A percentile compares a stretch with the other conserved stretches of the same genome.
phyloP scores from a whole-genome alignment of 768 basidiomycete genomes.

The Auricularia cornea region DNA sequence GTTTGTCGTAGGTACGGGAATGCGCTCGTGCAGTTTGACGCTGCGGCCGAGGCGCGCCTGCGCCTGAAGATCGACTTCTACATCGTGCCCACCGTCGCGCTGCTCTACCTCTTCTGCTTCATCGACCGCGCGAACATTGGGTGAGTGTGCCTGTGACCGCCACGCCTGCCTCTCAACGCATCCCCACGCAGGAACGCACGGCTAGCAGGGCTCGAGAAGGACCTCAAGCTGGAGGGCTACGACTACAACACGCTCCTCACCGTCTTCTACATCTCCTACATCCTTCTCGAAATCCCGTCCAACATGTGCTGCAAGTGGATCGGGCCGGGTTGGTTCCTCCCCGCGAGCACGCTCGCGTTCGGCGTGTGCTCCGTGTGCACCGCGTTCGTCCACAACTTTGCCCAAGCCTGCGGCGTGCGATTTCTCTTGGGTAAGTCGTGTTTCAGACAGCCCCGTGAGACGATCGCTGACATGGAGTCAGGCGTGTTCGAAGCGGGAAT shows the following conservation, averaged over 20 bases:
- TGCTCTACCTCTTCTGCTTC: not conserved
- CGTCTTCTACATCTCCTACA: not conserved
- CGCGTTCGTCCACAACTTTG: not conserved
- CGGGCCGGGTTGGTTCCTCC: not conserved
- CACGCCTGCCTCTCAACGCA: too few species aligned
- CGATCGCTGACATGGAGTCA: too few species aligned
- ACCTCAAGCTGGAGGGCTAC: not conserved
- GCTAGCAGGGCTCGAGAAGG: not conserved
- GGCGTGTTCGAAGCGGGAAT: too few species aligned
- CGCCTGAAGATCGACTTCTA: not conserved
- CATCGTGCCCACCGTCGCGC: not conserved
- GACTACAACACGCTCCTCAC: not conserved
- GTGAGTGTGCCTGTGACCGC: not conserved
- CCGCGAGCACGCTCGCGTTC: not conserved
- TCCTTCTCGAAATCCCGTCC: not conserved
- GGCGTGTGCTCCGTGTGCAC: not conserved
- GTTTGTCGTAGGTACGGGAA: too few species aligned
- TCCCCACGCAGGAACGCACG: not conserved
- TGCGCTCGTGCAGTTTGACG: not conserved
- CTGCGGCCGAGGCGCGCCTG: not conserved
- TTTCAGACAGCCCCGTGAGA: too few species aligned
- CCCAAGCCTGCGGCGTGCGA: not conserved
- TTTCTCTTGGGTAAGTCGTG: not conserved
- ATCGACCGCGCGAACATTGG: not conserved
- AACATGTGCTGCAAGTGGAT: not conserved